phyloP scores from a whole-genome alignment of 768 basidiomycete genomes.

The Cyclocybe cylindracea region DNA sequence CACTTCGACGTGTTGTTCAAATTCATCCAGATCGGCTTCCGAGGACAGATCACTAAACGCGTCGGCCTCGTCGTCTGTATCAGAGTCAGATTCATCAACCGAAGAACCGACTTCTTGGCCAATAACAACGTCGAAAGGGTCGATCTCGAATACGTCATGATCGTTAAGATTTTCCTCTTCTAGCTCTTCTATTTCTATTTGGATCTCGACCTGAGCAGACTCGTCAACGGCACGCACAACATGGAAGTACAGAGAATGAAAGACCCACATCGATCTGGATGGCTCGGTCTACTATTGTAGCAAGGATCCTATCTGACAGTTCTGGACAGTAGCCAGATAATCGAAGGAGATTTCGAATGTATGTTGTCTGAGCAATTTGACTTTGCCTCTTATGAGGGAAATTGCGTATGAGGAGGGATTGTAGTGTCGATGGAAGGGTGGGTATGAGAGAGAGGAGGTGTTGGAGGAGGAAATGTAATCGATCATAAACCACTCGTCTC shows the following conservation, averaged over 20 bases:
- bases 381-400: constrained; percentile 95
- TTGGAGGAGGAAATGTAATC: constrained; percentile 82
- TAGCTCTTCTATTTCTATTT: constrained; percentile 91
- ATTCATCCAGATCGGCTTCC: constrained; percentile 53
- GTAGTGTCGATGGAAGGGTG: constrained; percentile 84
- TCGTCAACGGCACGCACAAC: background rate
- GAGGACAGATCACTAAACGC: constrained; percentile 78
- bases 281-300: constrained; percentile 89
- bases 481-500: constrained; percentile 80
- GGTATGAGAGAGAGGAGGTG: constrained; percentile 91
- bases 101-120: constrained; percentile 63
- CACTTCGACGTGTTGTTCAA: constrained; percentile 36
- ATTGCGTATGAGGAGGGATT: constrained; percentile 78
- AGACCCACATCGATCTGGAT: constrained; percentile 90
- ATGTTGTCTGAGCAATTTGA: constrained; percentile 78
- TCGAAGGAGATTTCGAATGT: constrained; percentile 85
- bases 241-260: background rate
- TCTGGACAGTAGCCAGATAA: constrained; percentile 88
- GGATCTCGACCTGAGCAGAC: constrained; percentile 81
- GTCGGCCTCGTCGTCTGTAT: constrained; percentile 47
- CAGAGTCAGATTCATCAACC: constrained; percentile 34
- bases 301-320: constrained; percentile 79
- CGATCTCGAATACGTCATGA: constrained; percentile 69
- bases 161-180: constrained; percentile 65
- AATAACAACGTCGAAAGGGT: constrained; percentile 83